Conservation (phyloP, 371 early-diverging fungal genomes). For the Syncephalastrum sp. region DNA sequence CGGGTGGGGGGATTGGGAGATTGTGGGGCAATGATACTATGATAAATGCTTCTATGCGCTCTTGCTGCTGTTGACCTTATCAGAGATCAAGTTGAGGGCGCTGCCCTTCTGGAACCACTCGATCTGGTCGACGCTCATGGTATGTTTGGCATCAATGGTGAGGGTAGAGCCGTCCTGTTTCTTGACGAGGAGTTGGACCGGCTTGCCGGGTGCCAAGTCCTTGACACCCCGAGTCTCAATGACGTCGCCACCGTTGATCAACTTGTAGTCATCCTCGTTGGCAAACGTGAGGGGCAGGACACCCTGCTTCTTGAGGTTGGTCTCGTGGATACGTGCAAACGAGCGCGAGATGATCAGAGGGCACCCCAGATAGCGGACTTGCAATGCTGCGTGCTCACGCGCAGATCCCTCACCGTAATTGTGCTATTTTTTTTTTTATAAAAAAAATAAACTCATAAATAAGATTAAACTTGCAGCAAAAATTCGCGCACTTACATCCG, state of each 20-base stretch:
- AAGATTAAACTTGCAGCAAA: background rate
- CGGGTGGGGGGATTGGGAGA: too few relatives aligned
- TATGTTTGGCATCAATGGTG: conserved; percentile 72
- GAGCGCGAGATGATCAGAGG: conserved; percentile 85
- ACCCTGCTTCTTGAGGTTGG: conserved; percentile 98
- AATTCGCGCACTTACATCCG: conserved; percentile 59
- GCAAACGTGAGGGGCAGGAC: conserved; percentile 92
- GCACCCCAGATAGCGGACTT: conserved; percentile 92
- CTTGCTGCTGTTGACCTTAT: conserved; percentile 16
- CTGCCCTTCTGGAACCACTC: conserved; percentile 93
- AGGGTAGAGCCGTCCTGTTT: conserved; percentile 62
- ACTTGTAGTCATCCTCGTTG: conserved; percentile 79
- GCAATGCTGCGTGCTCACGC: conserved; percentile 96
- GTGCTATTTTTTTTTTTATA: conserved; percentile 66
- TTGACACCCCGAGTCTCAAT: conserved; percentile 80
- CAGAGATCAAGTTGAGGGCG: conserved; percentile 78
- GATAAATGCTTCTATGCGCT: too few relatives aligned
- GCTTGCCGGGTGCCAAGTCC: conserved; percentile 59
- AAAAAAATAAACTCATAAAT: conserved; percentile 1
- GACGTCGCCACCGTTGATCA: conserved; percentile 74
- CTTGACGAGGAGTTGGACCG: conserved; percentile 52
- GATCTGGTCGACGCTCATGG: conserved; percentile 91
- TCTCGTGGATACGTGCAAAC: conserved; percentile 98
- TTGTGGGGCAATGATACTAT: too few relatives aligned
- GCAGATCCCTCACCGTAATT: conserved; percentile 99